phyloP scores from a whole-genome alignment of 768 basidiomycete species.

The Psilocybe cyanescens region DNA sequence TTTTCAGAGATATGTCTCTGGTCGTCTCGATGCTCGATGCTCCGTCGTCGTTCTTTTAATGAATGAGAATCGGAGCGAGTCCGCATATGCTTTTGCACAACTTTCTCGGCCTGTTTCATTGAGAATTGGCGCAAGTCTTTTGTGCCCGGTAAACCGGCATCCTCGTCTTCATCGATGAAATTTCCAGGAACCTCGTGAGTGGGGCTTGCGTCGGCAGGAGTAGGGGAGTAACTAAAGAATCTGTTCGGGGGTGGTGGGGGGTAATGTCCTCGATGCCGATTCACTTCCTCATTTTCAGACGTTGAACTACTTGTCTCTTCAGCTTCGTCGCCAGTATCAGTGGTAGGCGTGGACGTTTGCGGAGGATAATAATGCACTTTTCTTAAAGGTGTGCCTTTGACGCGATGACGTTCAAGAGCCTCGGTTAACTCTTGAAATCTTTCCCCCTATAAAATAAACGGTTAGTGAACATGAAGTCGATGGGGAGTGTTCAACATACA shows the following conservation, averaged over 20 bases:
- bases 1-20: slow-evolving; percentile 2
- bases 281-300: not conserved
- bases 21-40: not conserved
- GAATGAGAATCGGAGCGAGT: slow-evolving; percentile 3
- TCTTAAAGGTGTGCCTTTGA: slow-evolving; percentile 22
- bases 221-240: slow-evolving; percentile 7
- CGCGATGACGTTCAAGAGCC: slow-evolving; percentile 55
- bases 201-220: slow-evolving; percentile 25
- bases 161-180: slow-evolving; percentile 67
- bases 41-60: not conserved
- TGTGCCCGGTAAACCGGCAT: slow-evolving; percentile 56
- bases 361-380: slow-evolving; percentile 36
- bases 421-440: slow-evolving; percentile 48
- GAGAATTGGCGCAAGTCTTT: slow-evolving; percentile 28
- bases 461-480: slow-evolving; percentile 7
- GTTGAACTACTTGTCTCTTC: not conserved
- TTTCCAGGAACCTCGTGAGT: slow-evolving; percentile 49
- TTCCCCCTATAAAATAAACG: slow-evolving; percentile 37
- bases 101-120: slow-evolving; percentile 40
- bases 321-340: not conserved
- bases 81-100: slow-evolving; percentile 24
- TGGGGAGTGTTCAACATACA: slow-evolving; percentile 37
- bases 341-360: slow-evolving; percentile 12
- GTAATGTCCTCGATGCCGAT: not conserved
- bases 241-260: slow-evolving; percentile 4